phyloP scores from a whole-genome alignment of 495 filamentous ascomycete genomes.

The Hypoxylon trugodes region DNA sequence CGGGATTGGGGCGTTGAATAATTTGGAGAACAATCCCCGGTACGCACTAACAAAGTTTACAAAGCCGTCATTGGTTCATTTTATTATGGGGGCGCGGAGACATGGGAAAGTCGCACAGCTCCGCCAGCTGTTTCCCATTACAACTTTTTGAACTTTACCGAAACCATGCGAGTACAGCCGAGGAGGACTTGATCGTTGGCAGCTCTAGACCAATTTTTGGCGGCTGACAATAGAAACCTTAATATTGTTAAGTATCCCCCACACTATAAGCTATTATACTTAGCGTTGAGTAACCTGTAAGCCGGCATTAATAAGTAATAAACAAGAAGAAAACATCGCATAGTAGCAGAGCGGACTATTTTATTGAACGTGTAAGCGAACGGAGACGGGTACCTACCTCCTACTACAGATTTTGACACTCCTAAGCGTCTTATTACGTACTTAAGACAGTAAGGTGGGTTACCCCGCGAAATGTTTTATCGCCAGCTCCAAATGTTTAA shows the following conservation, averaged over 20 bases:
- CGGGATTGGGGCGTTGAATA: slow-evolving; percentile 18
- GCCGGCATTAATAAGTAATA: slow-evolving; percentile 3
- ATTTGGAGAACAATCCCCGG: slow-evolving; percentile 27
- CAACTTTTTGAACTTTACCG: slow-evolving; percentile 35
- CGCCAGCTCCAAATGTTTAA: no score
- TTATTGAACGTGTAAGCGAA: no score
- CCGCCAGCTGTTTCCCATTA: slow-evolving; percentile 29
- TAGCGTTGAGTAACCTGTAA: not conserved
- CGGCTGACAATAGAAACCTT: not conserved
- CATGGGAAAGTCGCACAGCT: slow-evolving; percentile 35
- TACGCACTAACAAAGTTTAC: slow-evolving; percentile 19
- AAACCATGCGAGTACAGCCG: slow-evolving; percentile 41
- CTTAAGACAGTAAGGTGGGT: not conserved
- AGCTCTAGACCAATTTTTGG: not conserved
- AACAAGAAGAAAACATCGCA: not conserved
- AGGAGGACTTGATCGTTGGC: slow-evolving; percentile 12
- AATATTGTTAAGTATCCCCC: no score
- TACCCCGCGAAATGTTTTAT: no score
- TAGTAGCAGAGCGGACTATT: no score
- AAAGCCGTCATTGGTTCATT: slow-evolving; percentile 39
- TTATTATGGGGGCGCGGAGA: slow-evolving; percentile 41
- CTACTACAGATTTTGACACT: no score
- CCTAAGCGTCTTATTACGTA: not conserved
- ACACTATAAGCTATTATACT: not conserved
- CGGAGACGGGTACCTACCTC: no score